Evolutionary conservation across 352 stramenopile genomes (phyloP), one percentile per base, ranked within the genome.

Genomic region (Phytophthora quininea): DNA sequence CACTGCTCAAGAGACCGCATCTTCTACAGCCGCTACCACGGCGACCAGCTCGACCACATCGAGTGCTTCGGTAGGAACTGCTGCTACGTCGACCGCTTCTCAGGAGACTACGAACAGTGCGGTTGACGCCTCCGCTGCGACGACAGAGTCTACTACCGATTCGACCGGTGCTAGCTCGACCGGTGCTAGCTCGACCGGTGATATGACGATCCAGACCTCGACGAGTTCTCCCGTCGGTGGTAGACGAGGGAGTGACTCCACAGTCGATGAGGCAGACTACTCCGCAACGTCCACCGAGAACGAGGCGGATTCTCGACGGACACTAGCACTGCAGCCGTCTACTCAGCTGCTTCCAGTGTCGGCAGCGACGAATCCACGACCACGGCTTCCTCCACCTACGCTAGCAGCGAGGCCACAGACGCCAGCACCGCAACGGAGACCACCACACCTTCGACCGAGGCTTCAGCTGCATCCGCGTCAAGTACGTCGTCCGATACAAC

Each of bases 211-310:
- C 49, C 58, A 53, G 33, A 14, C 49, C 11, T 32, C 50, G 1
- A 59, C 58, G 19, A 66, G 49, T 15, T 15, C 49, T 14, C 51
- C 58, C 19, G 19, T 24, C 37, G 19, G n/a, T 10, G 27, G 29
- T 5, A 46, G 38, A 10, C 38, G 19, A 15, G 9, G 9, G 38
- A 46, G 3, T 46, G 38, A 46, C 38, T 49, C 43, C 15, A 49
- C 43, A 7, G 43, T n/a, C 9, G 43, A 2, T 29, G 43, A 49
- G 7, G 43, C 43, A 27, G 43, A 49, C 3, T 49, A 49, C 14
- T 49, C 43, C 14, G 8, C 43, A 10, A 49, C 43, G 9, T 24
- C 43, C 29, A 29, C 43, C 19, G 19, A 24, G 19, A 24, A 24
- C 19, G 19, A 24, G 19, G 19, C 19, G 19, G 19, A 24, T 24